Evolutionary conservation across 352 stramenopile genomes (phyloP), one percentile per base, ranked within the genome.

Genomic region (Nothophytophthora sp.): DNA sequence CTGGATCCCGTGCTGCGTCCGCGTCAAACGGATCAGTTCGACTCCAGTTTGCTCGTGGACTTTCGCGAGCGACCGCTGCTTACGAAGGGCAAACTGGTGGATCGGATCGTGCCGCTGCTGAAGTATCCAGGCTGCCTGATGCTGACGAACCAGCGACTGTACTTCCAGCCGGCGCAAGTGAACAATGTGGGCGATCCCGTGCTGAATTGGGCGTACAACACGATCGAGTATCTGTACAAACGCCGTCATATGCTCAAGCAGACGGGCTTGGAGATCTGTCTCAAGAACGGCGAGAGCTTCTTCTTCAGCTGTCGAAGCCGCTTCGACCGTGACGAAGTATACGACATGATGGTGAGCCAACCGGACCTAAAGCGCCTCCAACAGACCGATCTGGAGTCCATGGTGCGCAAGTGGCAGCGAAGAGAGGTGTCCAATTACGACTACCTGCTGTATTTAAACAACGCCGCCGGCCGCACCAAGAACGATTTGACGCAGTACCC

Each of bases 401-500:
- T 93, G 85, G 28, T 94, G 37, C 69, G 74, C 30, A 90, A 90
- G 55, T 96, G 86, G 86, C 86, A 95, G 44, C 67, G 69, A 10
- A 69, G 78, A 2, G 79, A 92, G 32, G 83, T 99, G 22, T 97
- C 90, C 6, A 99, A 99, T 55, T 99, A 95, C 40, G 85, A 96
- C 30, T 97, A 97, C 50, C 56, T 97, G 5, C 50, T 84, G 35
- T 92, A 91, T 45, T 60, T 97, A 20, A 97, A 97, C 69, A 94
- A 92, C 38, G 65, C 86, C 28, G 83, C 88, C 1, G 89, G 87
- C 1, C 73, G 90, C 29, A 94, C 81, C 23, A 78, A 85, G 47
- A 96, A 97, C 42, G 90, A 97, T 42, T 53, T 97, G 13, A 96
- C 83, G 13, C 95, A 99, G 53, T 99, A 99, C 68, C 96, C 96